These are phyloP conservation scores for Jamesozyma piceae DNA, from an alignment of 805 yeast genomes.

Conservation along the genomic window DNA sequence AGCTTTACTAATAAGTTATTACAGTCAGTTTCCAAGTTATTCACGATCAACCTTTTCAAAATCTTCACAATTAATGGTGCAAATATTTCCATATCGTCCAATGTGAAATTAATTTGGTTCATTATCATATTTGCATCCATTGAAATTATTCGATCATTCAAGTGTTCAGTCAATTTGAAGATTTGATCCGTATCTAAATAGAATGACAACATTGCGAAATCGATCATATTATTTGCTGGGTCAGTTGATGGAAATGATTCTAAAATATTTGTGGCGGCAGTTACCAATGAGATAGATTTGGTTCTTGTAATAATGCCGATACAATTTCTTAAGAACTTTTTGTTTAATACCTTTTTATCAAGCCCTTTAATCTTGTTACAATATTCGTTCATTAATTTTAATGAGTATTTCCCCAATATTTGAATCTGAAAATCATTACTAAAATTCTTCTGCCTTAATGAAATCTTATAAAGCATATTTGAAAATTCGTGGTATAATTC, in stretches of 20 bases:
- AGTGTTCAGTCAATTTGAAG: slow-evolving; percentile 9
- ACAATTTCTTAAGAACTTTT: slow-evolving; percentile 14
- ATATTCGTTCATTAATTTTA: slow-evolving; percentile 13
- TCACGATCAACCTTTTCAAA: slow-evolving; percentile 1
- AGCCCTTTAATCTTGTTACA: not conserved
- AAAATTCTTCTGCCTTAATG: slow-evolving; percentile 4
- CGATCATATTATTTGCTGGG: not conserved
- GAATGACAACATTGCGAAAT: slow-evolving; percentile 13
- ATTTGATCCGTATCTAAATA: slow-evolving; percentile 18
- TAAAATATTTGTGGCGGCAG: slow-evolving; percentile 1
- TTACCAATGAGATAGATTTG: slow-evolving; percentile 11
- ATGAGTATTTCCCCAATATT: slow-evolving; percentile 17
- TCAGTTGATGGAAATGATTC: slow-evolving; percentile 1
- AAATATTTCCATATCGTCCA: not conserved
- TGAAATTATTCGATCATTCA: not conserved
- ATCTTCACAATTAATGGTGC: slow-evolving; percentile 6
- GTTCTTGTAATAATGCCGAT: slow-evolving; percentile 10
- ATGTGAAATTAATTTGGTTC: not conserved
- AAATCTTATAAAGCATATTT: slow-evolving; percentile 16
- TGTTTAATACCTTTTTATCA: not conserved
- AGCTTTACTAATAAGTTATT: not conserved
- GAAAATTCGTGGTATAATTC: slow-evolving; percentile 23
- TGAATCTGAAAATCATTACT: slow-evolving; percentile 1
- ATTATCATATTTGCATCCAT: not conserved
- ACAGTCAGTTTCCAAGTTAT: slow-evolving; percentile 3